Evolutionary conservation across 1,284 basidiomycete species (phyloP).

Genomic region (Pterula multifida): DNA sequence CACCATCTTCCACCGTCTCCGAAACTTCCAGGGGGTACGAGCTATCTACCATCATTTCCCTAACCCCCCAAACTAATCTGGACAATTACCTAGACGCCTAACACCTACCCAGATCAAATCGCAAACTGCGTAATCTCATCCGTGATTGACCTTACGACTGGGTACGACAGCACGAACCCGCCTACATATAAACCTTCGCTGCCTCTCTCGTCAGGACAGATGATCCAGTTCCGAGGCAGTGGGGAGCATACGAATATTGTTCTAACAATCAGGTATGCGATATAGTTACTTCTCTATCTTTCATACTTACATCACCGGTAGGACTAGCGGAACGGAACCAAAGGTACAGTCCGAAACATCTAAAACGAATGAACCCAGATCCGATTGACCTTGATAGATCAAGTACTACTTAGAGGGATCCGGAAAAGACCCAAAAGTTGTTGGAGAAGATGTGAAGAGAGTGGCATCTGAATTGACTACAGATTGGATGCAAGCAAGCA

Average conservation of each 20-base stretch:
- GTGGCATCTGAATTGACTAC: conserved; percentile 44
- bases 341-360: conserved; percentile 57
- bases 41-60: too few species aligned
- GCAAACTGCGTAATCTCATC: conserved; percentile 46
- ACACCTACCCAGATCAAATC: conserved; percentile 47
- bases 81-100: conserved; percentile 14
- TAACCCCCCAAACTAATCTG: too few species aligned
- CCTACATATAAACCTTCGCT: conserved; percentile 51
- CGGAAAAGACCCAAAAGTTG: conserved; percentile 26
- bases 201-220: conserved; percentile 69
- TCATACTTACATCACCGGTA: too few species aligned
- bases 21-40: conserved; percentile 33
- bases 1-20: conserved; percentile 53
- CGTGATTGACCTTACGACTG: conserved; percentile 63
- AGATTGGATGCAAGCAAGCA: conserved; percentile 57
- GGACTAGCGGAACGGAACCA: conserved; percentile 81
- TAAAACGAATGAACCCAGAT: too few species aligned
- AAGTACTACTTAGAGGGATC: conserved; percentile 60
- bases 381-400: conserved; percentile 8
- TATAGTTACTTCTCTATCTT: not conserved
- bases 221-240: conserved; percentile 66
- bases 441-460: conserved; percentile 24
- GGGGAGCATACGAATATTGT: conserved; percentile 37
- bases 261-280: conserved; percentile 49
- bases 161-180: conserved; percentile 62